These are phyloP conservation scores for Hyaloperonospora arabidopsidis DNA, from an alignment of 352 stramenopile genomes.

Conservation along the genomic window DNA sequence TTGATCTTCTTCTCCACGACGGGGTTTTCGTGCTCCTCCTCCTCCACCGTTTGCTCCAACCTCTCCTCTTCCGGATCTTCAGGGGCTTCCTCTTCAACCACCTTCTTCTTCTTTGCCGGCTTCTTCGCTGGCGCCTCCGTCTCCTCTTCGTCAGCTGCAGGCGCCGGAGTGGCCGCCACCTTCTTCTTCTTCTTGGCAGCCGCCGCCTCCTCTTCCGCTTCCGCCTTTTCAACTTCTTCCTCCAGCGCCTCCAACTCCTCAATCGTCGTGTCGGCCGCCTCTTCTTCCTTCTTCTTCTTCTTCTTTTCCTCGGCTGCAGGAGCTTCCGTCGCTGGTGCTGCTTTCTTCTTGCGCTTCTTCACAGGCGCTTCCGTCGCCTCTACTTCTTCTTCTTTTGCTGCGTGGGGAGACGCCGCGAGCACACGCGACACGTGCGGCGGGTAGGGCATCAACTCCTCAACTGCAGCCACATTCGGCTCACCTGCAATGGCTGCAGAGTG, in stretches of 20 bases:
- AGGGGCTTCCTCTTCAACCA: conserved; percentile 1
- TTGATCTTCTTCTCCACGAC: conserved; percentile 64
- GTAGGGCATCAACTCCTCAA: conserved; percentile 23
- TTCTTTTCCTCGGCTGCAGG: conserved; percentile 1
- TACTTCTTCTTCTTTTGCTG: conserved; percentile 4
- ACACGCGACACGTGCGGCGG: conserved; percentile 26
- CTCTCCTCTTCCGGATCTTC: conserved; percentile 12
- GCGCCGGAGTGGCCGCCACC: conserved; percentile 5
- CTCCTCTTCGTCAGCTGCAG: conserved; percentile 8
- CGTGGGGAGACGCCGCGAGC: conserved; percentile 18
- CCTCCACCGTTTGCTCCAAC: conserved; percentile 6
- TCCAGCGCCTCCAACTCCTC: conserved; percentile 34
- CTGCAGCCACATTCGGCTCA: conserved; percentile 20
- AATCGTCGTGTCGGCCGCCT: conserved; percentile 29
- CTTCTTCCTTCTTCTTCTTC: conserved; percentile 5
- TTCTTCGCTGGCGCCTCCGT: conserved; percentile 9
- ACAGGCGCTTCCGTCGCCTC: conserved; percentile 27
- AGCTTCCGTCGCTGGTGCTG: not conserved
- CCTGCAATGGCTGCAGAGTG: conserved; percentile 12
- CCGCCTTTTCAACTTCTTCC: conserved; percentile 12
- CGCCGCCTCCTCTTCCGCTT: conserved; percentile 18
- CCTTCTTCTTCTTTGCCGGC: conserved; percentile 8
- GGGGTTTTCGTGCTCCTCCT: not conserved
- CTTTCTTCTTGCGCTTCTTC: conserved; percentile 41
- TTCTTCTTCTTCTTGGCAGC: conserved; percentile 28